Evolutionary conservation across 306 rosid species (phyloP).

Genomic region (Fragaria vesca): DNA sequence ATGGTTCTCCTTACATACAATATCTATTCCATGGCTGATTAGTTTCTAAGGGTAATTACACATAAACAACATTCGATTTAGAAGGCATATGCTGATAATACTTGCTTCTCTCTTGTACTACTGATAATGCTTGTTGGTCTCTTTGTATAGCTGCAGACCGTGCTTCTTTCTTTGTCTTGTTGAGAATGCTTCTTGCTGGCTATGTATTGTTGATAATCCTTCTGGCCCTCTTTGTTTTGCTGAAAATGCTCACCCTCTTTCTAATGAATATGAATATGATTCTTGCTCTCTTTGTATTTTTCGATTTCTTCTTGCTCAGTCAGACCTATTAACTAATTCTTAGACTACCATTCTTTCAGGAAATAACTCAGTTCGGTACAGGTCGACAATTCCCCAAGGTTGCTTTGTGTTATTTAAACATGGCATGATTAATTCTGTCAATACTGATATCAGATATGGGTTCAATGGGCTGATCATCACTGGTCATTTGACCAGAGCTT

Average conservation of each 20-base stretch:
- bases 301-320: no score
- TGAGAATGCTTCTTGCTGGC: neutral
- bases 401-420: constrained; percentile 46
- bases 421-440: constrained; percentile 54
- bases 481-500: constrained; percentile 27
- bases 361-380: neutral
- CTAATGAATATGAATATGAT: neutral
- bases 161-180: neutral
- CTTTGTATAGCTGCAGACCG: neutral
- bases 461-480: constrained; percentile 67
- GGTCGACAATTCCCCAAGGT: no score
- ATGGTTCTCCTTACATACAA: no score
- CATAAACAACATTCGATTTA: neutral
- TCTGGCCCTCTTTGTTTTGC: neutral
- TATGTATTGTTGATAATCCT: neutral
- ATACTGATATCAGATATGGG: constrained; percentile 73
- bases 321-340: no score
- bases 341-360: neutral
- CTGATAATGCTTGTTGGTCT: neutral
- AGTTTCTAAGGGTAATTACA: neutral
- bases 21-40: no score
- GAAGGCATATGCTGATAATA: neutral
- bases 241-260: neutral
- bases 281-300: neutral
- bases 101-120: no score